These are phyloP conservation scores for Acorus gramineus DNA, from an alignment of 106 monocot genomes.

Conservation along the genomic window DNA sequence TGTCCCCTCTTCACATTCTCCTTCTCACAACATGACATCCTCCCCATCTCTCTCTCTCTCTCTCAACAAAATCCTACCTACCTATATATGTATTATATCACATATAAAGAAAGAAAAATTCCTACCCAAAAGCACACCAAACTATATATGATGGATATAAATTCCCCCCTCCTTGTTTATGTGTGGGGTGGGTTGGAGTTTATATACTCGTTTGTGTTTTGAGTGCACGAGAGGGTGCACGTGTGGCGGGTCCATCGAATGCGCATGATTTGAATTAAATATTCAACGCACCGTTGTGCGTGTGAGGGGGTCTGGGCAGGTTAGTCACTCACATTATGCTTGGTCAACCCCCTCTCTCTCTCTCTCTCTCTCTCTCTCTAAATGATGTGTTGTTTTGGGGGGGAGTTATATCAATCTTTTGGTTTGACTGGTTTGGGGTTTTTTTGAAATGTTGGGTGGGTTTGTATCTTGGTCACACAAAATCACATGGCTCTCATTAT, in stretches of 20 bases:
- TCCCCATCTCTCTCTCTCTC: constrained; percentile 41
- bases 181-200: background rate
- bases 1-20: constrained; percentile 91
- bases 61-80: no score
- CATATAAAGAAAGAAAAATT: no score
- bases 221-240: constrained; percentile 14
- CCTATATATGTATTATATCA: no score
- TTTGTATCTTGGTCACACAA: no score
- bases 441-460: no score
- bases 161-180: background rate
- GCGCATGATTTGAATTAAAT: constrained; percentile 56
- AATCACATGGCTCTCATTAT: no score
- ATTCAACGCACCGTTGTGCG: constrained; percentile 63
- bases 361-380: constrained; percentile 7
- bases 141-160: no score
- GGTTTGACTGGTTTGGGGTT: no score
- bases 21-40: constrained; percentile 95
- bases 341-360: constrained; percentile 37
- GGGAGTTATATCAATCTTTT: no score
- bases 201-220: background rate
- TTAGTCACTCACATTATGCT: constrained; percentile 63
- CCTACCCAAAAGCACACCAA: no score
- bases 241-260: constrained; percentile 25
- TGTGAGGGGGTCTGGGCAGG: constrained; percentile 41
- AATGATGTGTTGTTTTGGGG: no score